Base-by-base conservation (phyloP, 139 green algal species). In the Parachlorella kessleri region DNA sequence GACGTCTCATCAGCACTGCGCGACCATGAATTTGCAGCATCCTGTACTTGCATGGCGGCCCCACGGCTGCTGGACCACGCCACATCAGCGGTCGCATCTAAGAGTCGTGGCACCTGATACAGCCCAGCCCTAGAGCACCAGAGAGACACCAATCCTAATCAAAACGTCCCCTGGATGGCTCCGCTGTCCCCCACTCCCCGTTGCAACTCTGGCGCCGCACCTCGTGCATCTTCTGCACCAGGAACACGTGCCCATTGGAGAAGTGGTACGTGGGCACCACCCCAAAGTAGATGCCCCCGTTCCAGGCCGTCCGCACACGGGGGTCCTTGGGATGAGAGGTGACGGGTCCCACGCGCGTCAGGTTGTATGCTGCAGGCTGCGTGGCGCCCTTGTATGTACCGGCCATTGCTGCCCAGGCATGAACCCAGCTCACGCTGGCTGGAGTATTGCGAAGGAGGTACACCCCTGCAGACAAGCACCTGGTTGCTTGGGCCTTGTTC, bases 161-260 rank as follows among this genome's bases (percentile, higher is more conserved):
- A n/a, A n/a, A n/a, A n/a, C n/a, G n/a, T n/a, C n/a, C n/a, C n/a
- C n/a, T n/a, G n/a, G n/a, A n/a, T n/a, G n/a, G n/a, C n/a, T n/a
- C n/a, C n/a, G n/a, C n/a, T n/a, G n/a, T n/a, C n/a, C n/a, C n/a
- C n/a, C n/a, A n/a, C n/a, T n/a, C n/a, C n/a, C n/a, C n/a, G n/a
- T n/a, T n/a, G n/a, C n/a, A n/a, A n/a, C n/a, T n/a, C n/a, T n/a
- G 21, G 14, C 48, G 48, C 21, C 82, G 73, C 36, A 84, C 83
- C 83, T 81, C 78, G 64, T 87, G 78, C 32, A 87, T 72, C 68
- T 77, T 68, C 59, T 84, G 82, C 73, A 87, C 55, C 33, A 66
- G 39, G 40, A 35, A 26, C 3, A 55, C 55, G 55, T 78, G 72
- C 5, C 42, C 72, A 36, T 39, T 78, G 53, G 36, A 7, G 38